Conservation (phyloP, 495 filamentous ascomycete genomes). For the Xylaria scruposa region DNA sequence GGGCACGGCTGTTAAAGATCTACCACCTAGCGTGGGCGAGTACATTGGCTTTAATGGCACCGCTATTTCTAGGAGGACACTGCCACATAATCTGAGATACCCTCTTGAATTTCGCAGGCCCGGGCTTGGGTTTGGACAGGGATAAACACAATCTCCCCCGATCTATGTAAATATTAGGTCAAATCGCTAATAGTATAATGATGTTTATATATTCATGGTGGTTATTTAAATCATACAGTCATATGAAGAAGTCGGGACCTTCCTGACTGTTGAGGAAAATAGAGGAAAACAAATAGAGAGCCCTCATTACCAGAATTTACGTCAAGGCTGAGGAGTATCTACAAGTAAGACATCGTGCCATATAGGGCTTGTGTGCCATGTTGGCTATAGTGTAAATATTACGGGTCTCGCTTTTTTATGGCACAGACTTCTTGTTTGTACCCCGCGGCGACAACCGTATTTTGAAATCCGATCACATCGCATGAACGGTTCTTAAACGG, state of each 20-base stretch:
- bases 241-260: not conserved
- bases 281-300: not conserved
- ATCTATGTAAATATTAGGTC: not conserved
- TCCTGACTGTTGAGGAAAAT: not conserved
- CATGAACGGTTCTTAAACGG: not conserved
- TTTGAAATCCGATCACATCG: not conserved
- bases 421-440: not conserved
- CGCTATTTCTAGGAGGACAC: slow-evolving; percentile 18
- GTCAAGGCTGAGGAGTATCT: not conserved
- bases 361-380: not conserved
- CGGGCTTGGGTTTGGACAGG: slow-evolving; percentile 19
- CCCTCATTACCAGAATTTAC: not conserved
- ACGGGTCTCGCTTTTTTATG: not conserved
- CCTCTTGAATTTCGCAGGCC: slow-evolving; percentile 26
- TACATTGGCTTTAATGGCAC: slow-evolving; percentile 45
- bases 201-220: not conserved
- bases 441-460: not conserved
- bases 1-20: slow-evolving; percentile 68
- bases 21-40: slow-evolving; percentile 63
- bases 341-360: not conserved
- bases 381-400: not conserved
- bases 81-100: slow-evolving; percentile 29
- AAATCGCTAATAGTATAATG: slow-evolving; percentile 13
- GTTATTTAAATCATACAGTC: not conserved
- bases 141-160: not conserved